These are phyloP conservation scores for Aspergillus carlsbadensis DNA, from an alignment of 495 filamentous ascomycete species.

Conservation along the genomic window DNA sequence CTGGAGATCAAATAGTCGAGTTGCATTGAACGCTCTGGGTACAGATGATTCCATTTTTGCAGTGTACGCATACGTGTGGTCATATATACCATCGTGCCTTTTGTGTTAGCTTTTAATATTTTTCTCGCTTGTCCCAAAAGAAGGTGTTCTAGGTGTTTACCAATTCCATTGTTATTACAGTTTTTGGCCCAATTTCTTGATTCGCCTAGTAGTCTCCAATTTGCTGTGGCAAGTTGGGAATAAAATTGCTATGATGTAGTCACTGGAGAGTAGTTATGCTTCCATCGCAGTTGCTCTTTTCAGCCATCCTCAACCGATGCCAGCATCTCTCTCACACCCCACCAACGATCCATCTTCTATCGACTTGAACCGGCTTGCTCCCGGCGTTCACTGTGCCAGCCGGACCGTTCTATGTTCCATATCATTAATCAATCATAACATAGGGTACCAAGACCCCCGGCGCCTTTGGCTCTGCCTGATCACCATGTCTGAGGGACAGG, in stretches of 20 bases:
- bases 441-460: neutral
- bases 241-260: neutral
- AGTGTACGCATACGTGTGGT: neutral
- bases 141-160: slow-evolving; percentile 33
- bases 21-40: neutral
- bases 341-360: neutral
- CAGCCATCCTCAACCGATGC: neutral
- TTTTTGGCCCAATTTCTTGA: neutral
- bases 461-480: neutral
- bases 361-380: neutral
- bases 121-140: slow-evolving; percentile 24
- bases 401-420: neutral
- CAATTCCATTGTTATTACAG: neutral
- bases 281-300: neutral
- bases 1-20: slow-evolving; percentile 60
- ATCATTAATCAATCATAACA: slow-evolving; percentile 1
- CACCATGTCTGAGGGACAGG: neutral
- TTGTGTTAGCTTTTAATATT: slow-evolving; percentile 20
- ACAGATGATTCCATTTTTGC: neutral
- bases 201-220: neutral
- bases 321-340: neutral
- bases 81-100: slow-evolving; percentile 12
- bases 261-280: neutral
- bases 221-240: too few relatives aligned
- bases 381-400: neutral